These are phyloP conservation scores for Canariomyces notabilis DNA, from an alignment of 2,329 filamentous ascomycete genomes.

Conservation along the genomic window DNA sequence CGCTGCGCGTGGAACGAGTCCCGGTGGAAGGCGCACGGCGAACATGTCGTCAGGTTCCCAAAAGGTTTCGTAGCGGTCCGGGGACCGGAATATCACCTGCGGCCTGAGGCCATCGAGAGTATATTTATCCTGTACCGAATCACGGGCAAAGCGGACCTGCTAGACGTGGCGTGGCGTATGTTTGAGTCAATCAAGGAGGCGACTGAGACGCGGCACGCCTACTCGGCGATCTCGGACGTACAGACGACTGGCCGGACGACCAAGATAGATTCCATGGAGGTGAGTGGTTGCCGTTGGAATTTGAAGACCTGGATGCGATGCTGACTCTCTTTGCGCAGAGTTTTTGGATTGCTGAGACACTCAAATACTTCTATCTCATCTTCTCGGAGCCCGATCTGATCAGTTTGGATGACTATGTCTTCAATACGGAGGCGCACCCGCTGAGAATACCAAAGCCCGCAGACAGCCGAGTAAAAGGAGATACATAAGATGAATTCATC, in stretches of 20 bases:
- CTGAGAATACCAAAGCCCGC: constrained; percentile 29
- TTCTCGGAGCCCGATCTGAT: constrained; percentile 60
- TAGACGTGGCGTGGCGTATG: constrained; percentile 45
- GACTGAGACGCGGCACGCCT: constrained; percentile 40
- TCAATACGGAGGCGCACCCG: constrained; percentile 55
- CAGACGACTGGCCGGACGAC: constrained; percentile 40
- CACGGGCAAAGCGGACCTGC: constrained; percentile 41
- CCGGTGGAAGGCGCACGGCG: constrained; percentile 27
- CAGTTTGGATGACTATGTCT: constrained; percentile 65
- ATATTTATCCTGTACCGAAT: constrained; percentile 48
- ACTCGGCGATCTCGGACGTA: constrained; percentile 39
- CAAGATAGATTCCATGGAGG: constrained; percentile 39
- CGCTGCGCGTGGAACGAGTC: constrained; percentile 29
- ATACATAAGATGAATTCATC: too few species aligned
- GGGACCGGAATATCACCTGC: constrained; percentile 40
- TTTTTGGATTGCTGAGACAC: constrained; percentile 71
- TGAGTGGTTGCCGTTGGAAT: constrained; percentile 7
- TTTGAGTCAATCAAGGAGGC: constrained; percentile 39
- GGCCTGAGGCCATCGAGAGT: constrained; percentile 50
- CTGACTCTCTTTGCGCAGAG: constrained; percentile 32
- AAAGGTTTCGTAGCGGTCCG: constrained; percentile 55
- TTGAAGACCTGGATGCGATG: background rate
- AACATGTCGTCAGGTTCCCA: constrained; percentile 30
- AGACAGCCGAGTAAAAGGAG: background rate
- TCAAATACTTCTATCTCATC: constrained; percentile 74